Percentiles rank a stretch among this genome's conserved stretches.
phyloP scores from a whole-genome alignment of 495 filamentous ascomycete genomes.

The Tuber brumale region DNA sequence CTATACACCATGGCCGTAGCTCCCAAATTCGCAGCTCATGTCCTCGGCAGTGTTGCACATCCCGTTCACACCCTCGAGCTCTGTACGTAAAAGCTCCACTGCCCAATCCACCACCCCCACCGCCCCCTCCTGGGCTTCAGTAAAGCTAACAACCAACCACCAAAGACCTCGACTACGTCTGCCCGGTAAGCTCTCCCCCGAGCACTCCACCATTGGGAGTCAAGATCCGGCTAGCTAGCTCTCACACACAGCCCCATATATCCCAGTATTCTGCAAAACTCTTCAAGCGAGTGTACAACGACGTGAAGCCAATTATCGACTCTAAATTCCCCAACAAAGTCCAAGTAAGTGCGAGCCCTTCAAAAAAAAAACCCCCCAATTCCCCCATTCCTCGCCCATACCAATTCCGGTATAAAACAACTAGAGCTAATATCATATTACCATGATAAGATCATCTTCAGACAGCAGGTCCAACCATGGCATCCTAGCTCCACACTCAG shows the following conservation, averaged over 20 bases:
- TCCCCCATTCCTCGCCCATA: slow-evolving; percentile 74
- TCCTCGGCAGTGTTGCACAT: slow-evolving; percentile 13
- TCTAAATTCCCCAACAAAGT: slow-evolving; percentile 25
- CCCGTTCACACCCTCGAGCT: slow-evolving; percentile 32
- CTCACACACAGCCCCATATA: not conserved
- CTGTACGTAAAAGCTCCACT: slow-evolving; percentile 14
- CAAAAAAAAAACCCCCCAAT: not conserved
- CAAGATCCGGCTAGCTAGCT: not conserved
- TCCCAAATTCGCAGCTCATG: slow-evolving; percentile 26
- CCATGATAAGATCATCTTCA: slow-evolving; percentile 55
- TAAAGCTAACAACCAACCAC: not conserved
- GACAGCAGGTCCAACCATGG: slow-evolving; percentile 93
- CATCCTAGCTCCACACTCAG: slow-evolving; percentile 77
- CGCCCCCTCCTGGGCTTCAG: too few relatives aligned
- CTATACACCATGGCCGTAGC: slow-evolving; percentile 22
- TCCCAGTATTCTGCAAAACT: slow-evolving; percentile 42
- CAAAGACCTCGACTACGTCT: slow-evolving; percentile 38
- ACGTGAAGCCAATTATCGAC: slow-evolving; percentile 24
- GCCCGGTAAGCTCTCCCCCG: slow-evolving; percentile 17
- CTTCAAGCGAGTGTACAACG: slow-evolving; percentile 41
- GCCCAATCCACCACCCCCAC: not conserved
- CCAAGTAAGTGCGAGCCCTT: slow-evolving; percentile 16
- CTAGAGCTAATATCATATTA: slow-evolving; percentile 29
- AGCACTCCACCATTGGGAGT: not conserved
- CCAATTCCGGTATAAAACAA: slow-evolving; percentile 67